phyloP scores from a whole-genome alignment of 306 rosid genomes.

The Medicago arabica region DNA sequence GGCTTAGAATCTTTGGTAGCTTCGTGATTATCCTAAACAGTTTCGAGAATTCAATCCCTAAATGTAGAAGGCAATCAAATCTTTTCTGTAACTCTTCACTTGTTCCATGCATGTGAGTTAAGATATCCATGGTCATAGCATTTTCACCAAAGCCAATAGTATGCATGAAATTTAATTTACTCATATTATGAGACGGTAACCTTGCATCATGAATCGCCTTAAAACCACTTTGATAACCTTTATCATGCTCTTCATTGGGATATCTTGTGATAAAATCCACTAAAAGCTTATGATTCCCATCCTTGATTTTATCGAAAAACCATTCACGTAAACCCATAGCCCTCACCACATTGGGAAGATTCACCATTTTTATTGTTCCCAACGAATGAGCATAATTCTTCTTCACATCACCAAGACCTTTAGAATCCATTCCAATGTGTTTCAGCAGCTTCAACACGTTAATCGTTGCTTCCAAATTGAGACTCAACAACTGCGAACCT shows the following conservation, averaged over 20 bases:
- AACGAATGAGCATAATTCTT: conserved; percentile 54
- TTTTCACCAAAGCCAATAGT: conserved; percentile 82
- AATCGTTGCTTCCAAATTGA: conserved; percentile 56
- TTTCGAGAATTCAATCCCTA: conserved; percentile 66
- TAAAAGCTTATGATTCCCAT: conserved; percentile 58
- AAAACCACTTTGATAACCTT: conserved; percentile 47
- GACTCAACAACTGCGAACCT: conserved; percentile 55
- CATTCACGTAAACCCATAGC: conserved; percentile 74
- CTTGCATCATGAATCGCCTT: conserved; percentile 51
- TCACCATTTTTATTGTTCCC: conserved; percentile 68
- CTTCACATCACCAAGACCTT: conserved; percentile 41
- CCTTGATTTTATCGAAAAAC: conserved; percentile 63
- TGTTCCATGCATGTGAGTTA: conserved; percentile 60
- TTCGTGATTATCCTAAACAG: conserved; percentile 55
- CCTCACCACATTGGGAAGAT: conserved; percentile 71
- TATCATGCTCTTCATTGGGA: conserved; percentile 51
- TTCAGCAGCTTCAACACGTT: conserved; percentile 64
- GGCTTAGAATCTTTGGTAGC: conserved; percentile 67
- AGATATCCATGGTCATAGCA: conserved; percentile 56
- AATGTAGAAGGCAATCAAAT: conserved; percentile 62
- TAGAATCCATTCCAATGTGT: conserved; percentile 56
- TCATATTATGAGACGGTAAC: conserved; percentile 53
- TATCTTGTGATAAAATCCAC: conserved; percentile 45
- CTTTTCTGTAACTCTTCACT: conserved; percentile 55
- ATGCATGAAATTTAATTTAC: conserved; percentile 71